phyloP scores from a whole-genome alignment of 441 rosid genomes.

The Adansonia grandidieri region DNA sequence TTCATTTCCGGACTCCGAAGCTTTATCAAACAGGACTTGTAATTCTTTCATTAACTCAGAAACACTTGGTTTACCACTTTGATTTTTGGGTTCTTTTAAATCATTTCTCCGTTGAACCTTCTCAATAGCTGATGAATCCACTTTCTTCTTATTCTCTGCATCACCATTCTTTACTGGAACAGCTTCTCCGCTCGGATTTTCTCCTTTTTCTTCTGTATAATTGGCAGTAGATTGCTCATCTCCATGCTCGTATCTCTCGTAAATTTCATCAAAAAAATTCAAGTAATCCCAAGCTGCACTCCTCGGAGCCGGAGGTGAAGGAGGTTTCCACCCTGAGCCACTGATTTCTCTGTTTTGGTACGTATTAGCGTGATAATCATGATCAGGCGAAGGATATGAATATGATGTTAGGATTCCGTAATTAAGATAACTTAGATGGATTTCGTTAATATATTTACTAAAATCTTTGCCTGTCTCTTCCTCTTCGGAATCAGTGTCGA shows the following conservation, averaged over 20 bases:
- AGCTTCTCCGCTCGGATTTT: slow-evolving; percentile 8
- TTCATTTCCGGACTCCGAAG: slow-evolving; percentile 55
- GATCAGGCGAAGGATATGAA: slow-evolving; percentile 31
- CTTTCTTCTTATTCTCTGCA: slow-evolving; percentile 14
- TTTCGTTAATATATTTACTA: slow-evolving; percentile 11
- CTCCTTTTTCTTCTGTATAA: slow-evolving; percentile 4
- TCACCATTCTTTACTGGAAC: slow-evolving; percentile 11
- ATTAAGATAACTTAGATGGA: slow-evolving; percentile 21
- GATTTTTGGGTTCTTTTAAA: slow-evolving; percentile 30
- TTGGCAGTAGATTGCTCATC: slow-evolving; percentile 21
- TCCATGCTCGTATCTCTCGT: slow-evolving; percentile 43
- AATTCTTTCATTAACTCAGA: slow-evolving; percentile 41
- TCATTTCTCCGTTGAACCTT: not conserved
- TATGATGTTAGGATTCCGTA: slow-evolving; percentile 33
- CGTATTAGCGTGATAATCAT: slow-evolving; percentile 17
- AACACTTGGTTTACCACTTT: slow-evolving; percentile 28
- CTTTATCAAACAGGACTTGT: slow-evolving; percentile 43
- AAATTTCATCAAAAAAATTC: slow-evolving; percentile 52
- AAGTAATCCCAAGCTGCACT: slow-evolving; percentile 60
- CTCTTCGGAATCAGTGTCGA: slow-evolving; percentile 48
- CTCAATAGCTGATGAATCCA: slow-evolving; percentile 19
- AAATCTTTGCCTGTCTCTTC: slow-evolving; percentile 27
- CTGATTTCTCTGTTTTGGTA: slow-evolving; percentile 23
- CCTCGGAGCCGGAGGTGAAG: slow-evolving; percentile 53
- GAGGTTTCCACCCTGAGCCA: slow-evolving; percentile 31